Conservation (phyloP, 1,284 basidiomycete species). For the Cryptococcus hybrid region DNA sequence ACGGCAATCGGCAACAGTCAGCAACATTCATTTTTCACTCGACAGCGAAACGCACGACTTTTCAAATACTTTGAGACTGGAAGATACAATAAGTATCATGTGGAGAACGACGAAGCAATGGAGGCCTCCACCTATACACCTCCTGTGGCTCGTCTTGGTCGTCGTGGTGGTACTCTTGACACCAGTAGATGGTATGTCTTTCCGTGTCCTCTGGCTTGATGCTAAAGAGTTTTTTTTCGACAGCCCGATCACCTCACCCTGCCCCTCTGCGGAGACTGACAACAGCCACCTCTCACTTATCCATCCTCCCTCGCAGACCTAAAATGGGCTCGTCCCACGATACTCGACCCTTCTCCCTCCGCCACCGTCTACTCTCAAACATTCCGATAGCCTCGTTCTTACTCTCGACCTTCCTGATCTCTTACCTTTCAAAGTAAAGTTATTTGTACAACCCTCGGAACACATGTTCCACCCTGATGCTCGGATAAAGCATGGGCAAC, state of each 20-base stretch:
- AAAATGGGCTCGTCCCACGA: constrained; percentile 6
- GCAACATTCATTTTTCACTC: neutral
- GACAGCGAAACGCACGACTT: neutral
- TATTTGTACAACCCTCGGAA: constrained; percentile 68
- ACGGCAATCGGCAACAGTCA: neutral
- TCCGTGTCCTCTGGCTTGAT: neutral
- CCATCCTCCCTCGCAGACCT: constrained; percentile 60
- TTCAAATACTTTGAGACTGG: neutral
- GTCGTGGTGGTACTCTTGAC: constrained; percentile 4
- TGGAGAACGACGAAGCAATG: neutral
- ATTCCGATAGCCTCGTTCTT: constrained; percentile 42
- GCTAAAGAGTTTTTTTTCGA: neutral
- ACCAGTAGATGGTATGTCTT: constrained; percentile 4
- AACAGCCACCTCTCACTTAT: constrained; percentile 23
- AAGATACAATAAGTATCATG: neutral
- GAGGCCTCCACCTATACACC: constrained; percentile 10
- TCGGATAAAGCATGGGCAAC: constrained; percentile 51
- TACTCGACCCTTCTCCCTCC: constrained; percentile 20
- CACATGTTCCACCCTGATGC: constrained; percentile 74
- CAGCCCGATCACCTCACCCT: constrained; percentile 40
- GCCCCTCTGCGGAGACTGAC: constrained; percentile 39
- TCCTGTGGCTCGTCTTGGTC: constrained; percentile 7
- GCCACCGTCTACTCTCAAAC: constrained; percentile 25
- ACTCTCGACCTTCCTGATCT: constrained; percentile 31
- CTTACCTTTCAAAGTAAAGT: constrained; percentile 24